phyloP scores from a whole-genome alignment of 2,329 filamentous ascomycete species.

The Fusarium sp. region DNA sequence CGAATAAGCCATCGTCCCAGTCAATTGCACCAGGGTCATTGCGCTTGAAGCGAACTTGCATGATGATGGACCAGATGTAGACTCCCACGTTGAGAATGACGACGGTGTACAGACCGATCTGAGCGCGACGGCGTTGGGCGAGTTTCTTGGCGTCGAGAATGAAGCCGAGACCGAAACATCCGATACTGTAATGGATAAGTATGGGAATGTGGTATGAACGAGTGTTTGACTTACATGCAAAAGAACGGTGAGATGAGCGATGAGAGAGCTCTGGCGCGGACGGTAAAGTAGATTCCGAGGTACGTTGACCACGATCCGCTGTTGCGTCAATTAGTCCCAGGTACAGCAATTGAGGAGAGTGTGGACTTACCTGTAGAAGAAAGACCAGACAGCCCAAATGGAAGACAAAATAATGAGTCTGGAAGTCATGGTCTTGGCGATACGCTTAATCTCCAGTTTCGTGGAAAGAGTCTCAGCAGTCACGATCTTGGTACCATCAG shows the following conservation, averaged over 20 bases:
- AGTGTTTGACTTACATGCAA: neutral
- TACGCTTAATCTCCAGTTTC: constrained; percentile 9
- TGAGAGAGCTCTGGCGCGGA: constrained; percentile 8
- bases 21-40: constrained; percentile 6
- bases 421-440: constrained; percentile 18
- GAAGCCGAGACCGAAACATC: constrained; percentile 11
- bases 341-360: fast-evolving
- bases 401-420: constrained; percentile 2
- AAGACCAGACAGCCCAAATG: constrained; percentile 9
- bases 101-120: constrained; percentile 8
- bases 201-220: fast-evolving
- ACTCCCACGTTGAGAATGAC: constrained; percentile 9
- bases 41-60: constrained; percentile 4
- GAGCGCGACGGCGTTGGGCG: constrained; percentile 10
- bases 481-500: constrained; percentile 14
- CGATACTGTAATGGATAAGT: neutral
- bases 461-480: constrained; percentile 11
- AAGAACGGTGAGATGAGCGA: constrained; percentile 17
- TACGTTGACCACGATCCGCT: constrained; percentile 21
- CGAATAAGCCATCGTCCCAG: constrained; percentile 11
- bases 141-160: constrained; percentile 11
- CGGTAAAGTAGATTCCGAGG: constrained; percentile 16
- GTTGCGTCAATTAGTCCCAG: fast-evolving
- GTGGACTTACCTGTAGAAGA: constrained; percentile 4
- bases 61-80: constrained; percentile 17